phyloP scores from a whole-genome alignment of 2,329 filamentous ascomycete species.

The Amphichorda felina region DNA sequence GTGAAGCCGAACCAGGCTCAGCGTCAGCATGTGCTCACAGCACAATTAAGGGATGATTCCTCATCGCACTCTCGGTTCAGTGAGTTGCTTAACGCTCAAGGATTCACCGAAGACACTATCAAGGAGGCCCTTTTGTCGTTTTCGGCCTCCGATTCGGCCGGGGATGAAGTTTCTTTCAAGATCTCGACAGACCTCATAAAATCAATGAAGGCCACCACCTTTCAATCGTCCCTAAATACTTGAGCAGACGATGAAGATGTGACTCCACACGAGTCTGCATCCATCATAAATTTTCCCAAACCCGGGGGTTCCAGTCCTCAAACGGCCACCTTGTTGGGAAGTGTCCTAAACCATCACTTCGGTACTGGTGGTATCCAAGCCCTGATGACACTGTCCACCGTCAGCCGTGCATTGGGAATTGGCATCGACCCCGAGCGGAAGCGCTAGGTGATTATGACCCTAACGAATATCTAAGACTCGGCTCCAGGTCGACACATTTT shows the following conservation, averaged over 20 bases:
- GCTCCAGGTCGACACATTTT: no score
- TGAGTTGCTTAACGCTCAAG: slow-evolving; percentile 30
- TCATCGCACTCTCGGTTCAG: slow-evolving; percentile 28
- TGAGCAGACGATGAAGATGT: neutral
- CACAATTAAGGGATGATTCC: slow-evolving; percentile 43
- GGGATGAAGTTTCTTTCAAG: slow-evolving; percentile 5
- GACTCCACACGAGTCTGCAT: no score
- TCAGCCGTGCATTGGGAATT: no score
- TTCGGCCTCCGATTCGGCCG: slow-evolving; percentile 6
- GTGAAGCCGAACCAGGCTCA: slow-evolving; percentile 70
- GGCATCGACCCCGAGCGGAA: no score
- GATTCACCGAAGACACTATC: slow-evolving; percentile 33
- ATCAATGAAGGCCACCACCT: slow-evolving; percentile 2
- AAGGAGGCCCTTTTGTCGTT: slow-evolving; percentile 38
- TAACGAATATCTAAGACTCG: no score
- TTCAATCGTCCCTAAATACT: neutral
- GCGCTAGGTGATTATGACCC: no score
- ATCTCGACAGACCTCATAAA: neutral
- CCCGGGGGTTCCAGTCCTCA: no score
- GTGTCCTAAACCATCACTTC: no score
- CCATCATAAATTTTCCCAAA: no score
- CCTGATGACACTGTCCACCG: no score
- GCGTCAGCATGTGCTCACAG: slow-evolving; percentile 51
- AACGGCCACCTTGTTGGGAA: no score
- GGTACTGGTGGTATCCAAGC: no score